Conservation (phyloP, 75 land plant species). For the Pinus albicaulis region DNA sequence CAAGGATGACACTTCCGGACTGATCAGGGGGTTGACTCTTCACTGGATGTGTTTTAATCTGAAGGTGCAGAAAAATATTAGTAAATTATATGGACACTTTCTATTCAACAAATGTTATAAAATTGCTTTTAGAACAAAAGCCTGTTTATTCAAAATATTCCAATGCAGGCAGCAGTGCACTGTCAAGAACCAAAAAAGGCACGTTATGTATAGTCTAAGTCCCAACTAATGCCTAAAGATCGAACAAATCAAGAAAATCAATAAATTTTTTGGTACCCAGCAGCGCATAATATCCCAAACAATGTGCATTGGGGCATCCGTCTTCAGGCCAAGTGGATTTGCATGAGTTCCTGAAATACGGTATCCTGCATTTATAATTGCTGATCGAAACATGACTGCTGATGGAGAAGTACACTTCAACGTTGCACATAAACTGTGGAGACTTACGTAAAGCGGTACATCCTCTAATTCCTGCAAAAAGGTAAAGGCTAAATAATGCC, state of each 20-base stretch:
- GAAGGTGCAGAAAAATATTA: too few relatives aligned
- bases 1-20: conserved; percentile 79
- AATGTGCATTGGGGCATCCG: conserved; percentile 96
- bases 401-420: conserved; percentile 96
- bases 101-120: too few relatives aligned
- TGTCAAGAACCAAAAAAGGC: too few relatives aligned
- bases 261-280: conserved; percentile 64
- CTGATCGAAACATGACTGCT: conserved; percentile 89
- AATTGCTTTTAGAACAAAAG: too few relatives aligned
- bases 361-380: conserved; percentile 95
- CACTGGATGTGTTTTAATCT: conserved; percentile 92
- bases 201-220: too few relatives aligned
- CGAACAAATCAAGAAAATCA: not conserved
- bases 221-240: not conserved
- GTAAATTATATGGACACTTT: too few relatives aligned
- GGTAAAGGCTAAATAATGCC: not conserved
- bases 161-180: too few relatives aligned
- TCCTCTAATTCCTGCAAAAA: conserved; percentile 84
- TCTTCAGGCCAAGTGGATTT: conserved; percentile 82
- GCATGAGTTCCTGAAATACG: conserved; percentile 96
- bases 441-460: conserved; percentile 85
- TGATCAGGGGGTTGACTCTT: conserved; percentile 79
- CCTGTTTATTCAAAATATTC: too few relatives aligned
- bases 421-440: conserved; percentile 87
- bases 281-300: conserved; percentile 99